Conservation (phyloP, 2,329 filamentous ascomycete genomes). For the Fonsecaea pedrosoi region DNA sequence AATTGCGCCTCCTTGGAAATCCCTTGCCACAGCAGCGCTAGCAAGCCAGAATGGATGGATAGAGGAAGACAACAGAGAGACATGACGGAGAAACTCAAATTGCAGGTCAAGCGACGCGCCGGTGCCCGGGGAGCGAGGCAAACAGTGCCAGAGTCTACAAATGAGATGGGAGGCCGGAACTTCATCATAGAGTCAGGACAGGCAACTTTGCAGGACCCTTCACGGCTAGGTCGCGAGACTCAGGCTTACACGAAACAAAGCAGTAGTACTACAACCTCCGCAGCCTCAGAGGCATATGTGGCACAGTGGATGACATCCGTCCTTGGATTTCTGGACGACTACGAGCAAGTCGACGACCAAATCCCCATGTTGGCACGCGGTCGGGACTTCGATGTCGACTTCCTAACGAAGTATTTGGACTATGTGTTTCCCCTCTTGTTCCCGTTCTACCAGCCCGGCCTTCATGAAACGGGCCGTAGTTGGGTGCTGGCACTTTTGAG, state of each 20-base stretch:
- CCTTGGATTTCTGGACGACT: slow-evolving; percentile 17
- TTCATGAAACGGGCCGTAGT: slow-evolving; percentile 63
- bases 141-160: slow-evolving; percentile 23
- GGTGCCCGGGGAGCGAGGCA: slow-evolving; percentile 47
- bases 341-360: slow-evolving; percentile 24
- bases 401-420: slow-evolving; percentile 67
- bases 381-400: slow-evolving; percentile 40
- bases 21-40: slow-evolving; percentile 59
- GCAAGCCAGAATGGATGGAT: slow-evolving; percentile 66
- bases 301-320: slow-evolving; percentile 2
- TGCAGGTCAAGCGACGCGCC: slow-evolving; percentile 63
- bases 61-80: slow-evolving; percentile 57
- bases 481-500: slow-evolving; percentile 66
- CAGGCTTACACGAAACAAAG: not conserved
- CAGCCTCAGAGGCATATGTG: not conserved
- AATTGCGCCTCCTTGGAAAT: slow-evolving; percentile 62
- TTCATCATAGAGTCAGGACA: slow-evolving; percentile 11
- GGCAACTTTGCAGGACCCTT: not conserved
- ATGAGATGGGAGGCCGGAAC: slow-evolving; percentile 12
- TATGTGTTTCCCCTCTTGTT: slow-evolving; percentile 68
- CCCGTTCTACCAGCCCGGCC: slow-evolving; percentile 65
- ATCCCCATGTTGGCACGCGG: slow-evolving; percentile 17
- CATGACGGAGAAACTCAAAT: slow-evolving; percentile 62
- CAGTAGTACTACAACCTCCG: not conserved
- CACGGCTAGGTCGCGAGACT: not conserved